Percentiles rank a stretch among this genome's conserved stretches.
phyloP scores from a whole-genome alignment of 768 basidiomycete species.

The Hypholoma sublateritium region DNA sequence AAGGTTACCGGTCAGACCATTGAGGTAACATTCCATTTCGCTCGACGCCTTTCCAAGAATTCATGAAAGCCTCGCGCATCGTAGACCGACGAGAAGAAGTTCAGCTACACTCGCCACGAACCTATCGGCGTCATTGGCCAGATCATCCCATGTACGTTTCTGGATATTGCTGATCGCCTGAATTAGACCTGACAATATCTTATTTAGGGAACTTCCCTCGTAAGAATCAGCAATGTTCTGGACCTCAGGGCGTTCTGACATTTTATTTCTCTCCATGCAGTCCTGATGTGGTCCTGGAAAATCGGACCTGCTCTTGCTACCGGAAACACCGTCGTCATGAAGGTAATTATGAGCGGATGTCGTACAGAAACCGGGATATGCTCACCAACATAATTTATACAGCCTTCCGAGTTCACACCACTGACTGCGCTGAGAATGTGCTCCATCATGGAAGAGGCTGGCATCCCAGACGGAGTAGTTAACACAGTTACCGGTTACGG shows the following conservation, averaged over 20 bases:
- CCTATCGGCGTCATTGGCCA: conserved; percentile 55
- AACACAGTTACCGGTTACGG: conserved; percentile 69
- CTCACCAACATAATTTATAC: background rate
- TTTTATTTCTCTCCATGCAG: conserved; percentile 3
- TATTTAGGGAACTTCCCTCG: conserved; percentile 5
- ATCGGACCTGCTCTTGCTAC: conserved; percentile 74
- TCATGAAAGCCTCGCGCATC: background rate
- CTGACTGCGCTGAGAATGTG: conserved; percentile 55
- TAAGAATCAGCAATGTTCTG: background rate
- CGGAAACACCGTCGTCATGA: conserved; percentile 73
- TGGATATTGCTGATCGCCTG: background rate
- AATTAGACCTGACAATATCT: background rate
- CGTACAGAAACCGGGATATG: too few relatives aligned
- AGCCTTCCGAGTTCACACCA: conserved; percentile 74
- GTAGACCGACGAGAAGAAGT: conserved; percentile 52
- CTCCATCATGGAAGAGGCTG: conserved; percentile 62
- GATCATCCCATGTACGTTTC: conserved; percentile 59
- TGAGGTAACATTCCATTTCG: conserved; percentile 37
- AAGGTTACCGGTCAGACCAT: conserved; percentile 78
- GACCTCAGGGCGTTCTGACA: too few relatives aligned
- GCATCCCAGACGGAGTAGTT: conserved; percentile 74
- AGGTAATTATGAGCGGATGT: conserved; percentile 26
- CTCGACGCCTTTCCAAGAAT: background rate
- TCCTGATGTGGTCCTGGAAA: conserved; percentile 63
- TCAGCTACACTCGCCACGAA: conserved; percentile 70